These are phyloP conservation scores for Marchantia paleacea DNA, from an alignment of 225 moss, liverwort and hornwort species.

Conservation along the genomic window DNA sequence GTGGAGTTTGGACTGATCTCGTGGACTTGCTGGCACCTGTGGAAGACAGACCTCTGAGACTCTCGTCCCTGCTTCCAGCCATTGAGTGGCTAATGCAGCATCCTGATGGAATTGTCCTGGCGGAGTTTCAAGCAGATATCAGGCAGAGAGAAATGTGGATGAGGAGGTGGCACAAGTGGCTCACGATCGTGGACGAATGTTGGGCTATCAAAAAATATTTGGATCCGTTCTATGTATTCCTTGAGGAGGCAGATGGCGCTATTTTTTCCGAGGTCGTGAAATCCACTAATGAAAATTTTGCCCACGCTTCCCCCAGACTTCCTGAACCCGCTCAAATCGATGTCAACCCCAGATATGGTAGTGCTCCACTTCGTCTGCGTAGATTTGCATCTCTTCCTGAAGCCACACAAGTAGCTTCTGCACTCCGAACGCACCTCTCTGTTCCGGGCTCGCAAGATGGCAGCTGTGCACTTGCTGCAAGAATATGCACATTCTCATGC, in stretches of 20 bases:
- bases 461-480: slow-evolving; percentile 14
- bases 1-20: slow-evolving; percentile 20
- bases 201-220: slow-evolving; percentile 26
- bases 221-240: slow-evolving; percentile 25
- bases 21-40: slow-evolving; percentile 19
- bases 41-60: slow-evolving; percentile 14
- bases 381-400: slow-evolving; percentile 23
- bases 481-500: slow-evolving; percentile 32
- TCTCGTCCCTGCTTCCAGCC: slow-evolving; percentile 20
- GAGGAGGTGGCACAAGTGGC: slow-evolving; percentile 18
- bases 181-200: slow-evolving; percentile 18
- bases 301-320: slow-evolving; percentile 16
- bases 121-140: background rate
- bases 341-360: slow-evolving; percentile 21
- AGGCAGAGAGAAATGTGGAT: slow-evolving; percentile 14
- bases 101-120: slow-evolving; percentile 26
- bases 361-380: slow-evolving; percentile 11
- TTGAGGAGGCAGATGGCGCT: slow-evolving; percentile 24
- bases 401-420: slow-evolving; percentile 27
- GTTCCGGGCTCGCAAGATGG: slow-evolving; percentile 18
- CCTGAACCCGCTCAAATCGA: slow-evolving; percentile 22
- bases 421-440: slow-evolving; percentile 14
- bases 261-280: slow-evolving; percentile 14
- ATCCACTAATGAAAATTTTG: slow-evolving; percentile 18
- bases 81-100: slow-evolving; percentile 21